A percentile compares a stretch with the other conserved stretches of the same genome.
Evolutionary conservation across 1,284 basidiomycete genomes (phyloP).

Genomic region (Cutaneotrichosporon dermatis): DNA sequence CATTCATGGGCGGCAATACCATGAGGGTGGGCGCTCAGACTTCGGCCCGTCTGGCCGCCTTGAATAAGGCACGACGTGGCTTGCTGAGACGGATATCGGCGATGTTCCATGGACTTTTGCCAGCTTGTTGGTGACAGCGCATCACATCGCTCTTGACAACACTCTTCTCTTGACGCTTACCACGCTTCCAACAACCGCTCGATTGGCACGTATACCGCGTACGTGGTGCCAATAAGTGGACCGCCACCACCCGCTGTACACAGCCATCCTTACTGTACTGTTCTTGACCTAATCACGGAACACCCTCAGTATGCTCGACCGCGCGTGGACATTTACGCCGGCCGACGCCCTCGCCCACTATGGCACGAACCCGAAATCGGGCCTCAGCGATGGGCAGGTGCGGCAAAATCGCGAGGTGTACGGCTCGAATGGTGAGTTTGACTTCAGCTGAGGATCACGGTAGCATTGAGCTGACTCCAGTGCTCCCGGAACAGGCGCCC

Average conservation of each 20-base stretch:
- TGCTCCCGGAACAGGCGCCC: conserved; percentile 76
- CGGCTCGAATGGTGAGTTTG: conserved; percentile 71
- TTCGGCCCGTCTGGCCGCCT: too few relatives aligned
- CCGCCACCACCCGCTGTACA: not conserved
- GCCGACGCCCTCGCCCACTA: conserved; percentile 45
- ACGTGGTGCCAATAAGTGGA: too few relatives aligned
- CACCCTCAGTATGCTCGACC: conserved; percentile 35
- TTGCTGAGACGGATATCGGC: not conserved
- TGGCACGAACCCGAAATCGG: conserved; percentile 34
- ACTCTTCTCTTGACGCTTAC: not conserved
- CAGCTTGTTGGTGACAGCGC: not conserved
- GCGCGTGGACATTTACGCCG: conserved; percentile 47
- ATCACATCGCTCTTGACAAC: not conserved
- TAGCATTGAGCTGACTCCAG: conserved; percentile 47
- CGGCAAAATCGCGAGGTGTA: conserved; percentile 69
- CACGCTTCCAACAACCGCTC: not conserved
- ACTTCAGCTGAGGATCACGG: not conserved
- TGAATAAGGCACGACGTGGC: not conserved
- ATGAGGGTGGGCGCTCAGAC: too few relatives aligned
- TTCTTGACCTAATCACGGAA: not conserved
- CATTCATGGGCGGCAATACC: not conserved
- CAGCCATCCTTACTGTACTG: not conserved
- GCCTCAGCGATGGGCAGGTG: conserved; percentile 46
- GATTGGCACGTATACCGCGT: too few relatives aligned
- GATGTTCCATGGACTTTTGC: not conserved